phyloP scores from a whole-genome alignment of 1,139 yeast genomes.

The Yamadazyma diospyri region DNA sequence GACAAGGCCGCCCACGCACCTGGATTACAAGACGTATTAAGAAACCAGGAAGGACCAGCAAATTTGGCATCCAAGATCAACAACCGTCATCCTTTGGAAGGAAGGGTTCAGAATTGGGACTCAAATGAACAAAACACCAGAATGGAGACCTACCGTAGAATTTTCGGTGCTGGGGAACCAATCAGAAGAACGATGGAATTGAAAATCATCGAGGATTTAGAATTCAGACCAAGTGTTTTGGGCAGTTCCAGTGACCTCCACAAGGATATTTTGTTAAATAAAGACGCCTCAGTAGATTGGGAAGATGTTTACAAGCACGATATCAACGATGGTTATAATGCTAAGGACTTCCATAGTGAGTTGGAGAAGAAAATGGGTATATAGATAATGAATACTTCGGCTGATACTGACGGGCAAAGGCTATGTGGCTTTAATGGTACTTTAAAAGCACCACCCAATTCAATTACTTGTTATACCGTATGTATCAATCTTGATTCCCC shows the following conservation, averaged over 20 bases:
- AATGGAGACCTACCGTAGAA: slow-evolving; percentile 74
- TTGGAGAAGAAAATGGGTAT: slow-evolving; percentile 63
- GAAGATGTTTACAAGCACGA: slow-evolving; percentile 78
- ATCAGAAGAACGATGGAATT: slow-evolving; percentile 87
- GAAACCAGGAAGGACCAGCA: slow-evolving; percentile 57
- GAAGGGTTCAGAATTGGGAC: slow-evolving; percentile 77
- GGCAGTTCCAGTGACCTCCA: slow-evolving; percentile 61
- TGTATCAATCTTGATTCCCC: no score
- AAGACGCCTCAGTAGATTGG: slow-evolving; percentile 81
- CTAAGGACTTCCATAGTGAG: slow-evolving; percentile 62
- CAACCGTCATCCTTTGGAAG: slow-evolving; percentile 84
- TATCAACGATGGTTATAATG: slow-evolving; percentile 37
- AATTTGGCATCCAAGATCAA: slow-evolving; percentile 67
- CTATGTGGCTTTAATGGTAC: neutral
- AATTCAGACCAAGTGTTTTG: slow-evolving; percentile 61
- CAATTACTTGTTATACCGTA: no score
- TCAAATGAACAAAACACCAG: slow-evolving; percentile 65
- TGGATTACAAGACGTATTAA: slow-evolving; percentile 55
- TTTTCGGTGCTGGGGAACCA: slow-evolving; percentile 93
- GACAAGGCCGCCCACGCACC: slow-evolving; percentile 59
- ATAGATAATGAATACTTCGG: slow-evolving; percentile 4
- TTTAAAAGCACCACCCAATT: no score
- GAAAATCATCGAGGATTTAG: slow-evolving; percentile 68
- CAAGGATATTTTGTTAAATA: slow-evolving; percentile 73
- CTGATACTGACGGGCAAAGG: no score